Evolutionary conservation across 2,329 filamentous ascomycete species (phyloP), one percentile per base, ranked within the genome.

Genomic region (Chrysoporthe deuterocubensis): DNA sequence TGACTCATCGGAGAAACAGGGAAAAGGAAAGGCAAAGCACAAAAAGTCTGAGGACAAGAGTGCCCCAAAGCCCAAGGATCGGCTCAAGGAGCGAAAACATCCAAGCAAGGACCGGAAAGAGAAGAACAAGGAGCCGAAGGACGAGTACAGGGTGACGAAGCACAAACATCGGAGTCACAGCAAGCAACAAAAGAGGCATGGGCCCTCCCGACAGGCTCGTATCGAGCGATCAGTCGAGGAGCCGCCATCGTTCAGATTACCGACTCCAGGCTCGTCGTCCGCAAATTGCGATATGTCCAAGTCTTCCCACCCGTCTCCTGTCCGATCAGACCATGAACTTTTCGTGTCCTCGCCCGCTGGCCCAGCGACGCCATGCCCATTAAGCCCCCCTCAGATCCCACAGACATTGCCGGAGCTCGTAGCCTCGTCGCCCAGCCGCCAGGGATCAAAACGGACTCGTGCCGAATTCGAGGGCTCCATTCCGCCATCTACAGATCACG

Each of bases 221-320:
- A 42, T 52, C 46, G 61, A 63, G 32, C 46, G 9, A 42, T 63
- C 61, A 5, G 54, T 63, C 32, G 61, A 63, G 34, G 46, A 42
- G 13, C n/a, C 44, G 18, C 46, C 44, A 40, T 13, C 32, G 9
- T 34, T 16, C 2, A 16, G 4, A 3, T 34, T 63, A 16, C 46
- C n/a, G 8, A 63, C 44, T 3, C 61, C 34, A 14, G 46, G 21
- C 2, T 16, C 46, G 2, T 50, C 46, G 2, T 63, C 61, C 32
- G 5, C 46, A 7, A 40, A 34, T 13, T 13, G 34, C 16, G 18
- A 13, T 6, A 52, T n/a, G 16, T 11, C 11, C 18, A 18, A 3
- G 2, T 11, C 32, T 3, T 9, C 34, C 32, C 13, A 32, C 32
- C 2, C 43, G 16, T 50, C 44, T n/a, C 59, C 43, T 4, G 32